phyloP scores from a whole-genome alignment of 23 red algal genomes.

The Gracilariopsis chorda region DNA sequence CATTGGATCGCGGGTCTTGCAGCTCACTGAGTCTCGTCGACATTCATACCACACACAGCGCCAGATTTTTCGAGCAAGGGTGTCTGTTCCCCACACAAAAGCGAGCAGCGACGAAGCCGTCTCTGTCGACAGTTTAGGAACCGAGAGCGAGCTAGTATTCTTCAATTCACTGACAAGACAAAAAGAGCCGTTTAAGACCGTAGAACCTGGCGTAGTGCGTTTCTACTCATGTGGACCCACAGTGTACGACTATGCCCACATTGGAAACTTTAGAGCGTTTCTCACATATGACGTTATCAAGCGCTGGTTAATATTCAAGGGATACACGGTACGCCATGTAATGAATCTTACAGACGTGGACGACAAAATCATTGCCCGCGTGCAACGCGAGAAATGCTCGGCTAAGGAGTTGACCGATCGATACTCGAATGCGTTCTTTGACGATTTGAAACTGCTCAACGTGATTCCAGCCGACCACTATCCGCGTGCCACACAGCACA shows the following conservation, averaged over 20 bases:
- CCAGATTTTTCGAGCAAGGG: too few species aligned
- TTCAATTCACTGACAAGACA: conserved; percentile 81
- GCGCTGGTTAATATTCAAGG: conserved; percentile 74
- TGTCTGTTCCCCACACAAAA: too few species aligned
- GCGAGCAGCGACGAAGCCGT: neutral
- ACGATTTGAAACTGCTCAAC: conserved; percentile 87
- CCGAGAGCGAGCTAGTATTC: neutral
- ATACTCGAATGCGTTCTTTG: conserved; percentile 81
- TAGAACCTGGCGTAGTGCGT: conserved; percentile 62
- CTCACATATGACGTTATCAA: conserved; percentile 95
- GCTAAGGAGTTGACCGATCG: conserved; percentile 55
- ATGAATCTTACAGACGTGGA: conserved; percentile 98
- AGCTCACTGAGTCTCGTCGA: too few species aligned
- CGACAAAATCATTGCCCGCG: conserved; percentile 93
- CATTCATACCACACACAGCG: too few species aligned
- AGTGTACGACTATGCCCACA: conserved; percentile 97
- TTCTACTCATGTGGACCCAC: conserved; percentile 99
- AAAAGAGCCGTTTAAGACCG: conserved; percentile 76
- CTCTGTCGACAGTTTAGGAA: neutral
- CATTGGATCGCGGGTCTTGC: too few species aligned
- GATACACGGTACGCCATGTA: conserved; percentile 84
- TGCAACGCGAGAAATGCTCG: neutral
- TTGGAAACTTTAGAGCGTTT: conserved; percentile 98
- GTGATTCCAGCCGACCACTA: conserved; percentile 89
- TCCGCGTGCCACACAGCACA: conserved; percentile 89